A percentile compares a stretch with the other conserved stretches of the same genome.
These are phyloP conservation scores for Sporisorium graminicola DNA, from an alignment of 1,284 basidiomycete genomes.

Conservation along the genomic window DNA sequence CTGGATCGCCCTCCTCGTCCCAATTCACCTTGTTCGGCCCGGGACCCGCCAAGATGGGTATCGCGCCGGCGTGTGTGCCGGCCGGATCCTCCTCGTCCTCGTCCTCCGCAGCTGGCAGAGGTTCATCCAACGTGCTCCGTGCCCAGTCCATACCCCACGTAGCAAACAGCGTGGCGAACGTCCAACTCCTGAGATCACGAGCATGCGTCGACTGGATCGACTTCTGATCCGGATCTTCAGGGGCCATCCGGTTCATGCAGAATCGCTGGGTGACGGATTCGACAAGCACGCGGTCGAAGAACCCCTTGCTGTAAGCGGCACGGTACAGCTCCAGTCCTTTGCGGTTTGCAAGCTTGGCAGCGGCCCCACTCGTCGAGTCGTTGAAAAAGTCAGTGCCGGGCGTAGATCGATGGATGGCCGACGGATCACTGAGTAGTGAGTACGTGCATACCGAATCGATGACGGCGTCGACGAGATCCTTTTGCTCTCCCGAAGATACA, in stretches of 20 bases:
- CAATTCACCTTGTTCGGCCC: conserved; percentile 46
- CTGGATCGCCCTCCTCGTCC: conserved; percentile 54
- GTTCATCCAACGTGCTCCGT: conserved; percentile 53
- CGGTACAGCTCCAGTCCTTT: conserved; percentile 31
- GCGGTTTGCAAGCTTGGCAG: neutral
- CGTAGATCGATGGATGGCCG: conserved; percentile 38
- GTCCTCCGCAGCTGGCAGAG: conserved; percentile 11
- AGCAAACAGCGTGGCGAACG: conserved; percentile 50
- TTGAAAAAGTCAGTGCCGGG: conserved; percentile 49
- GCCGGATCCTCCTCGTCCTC: conserved; percentile 7
- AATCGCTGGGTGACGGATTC: conserved; percentile 43
- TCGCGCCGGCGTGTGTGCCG: neutral
- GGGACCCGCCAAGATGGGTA: conserved; percentile 25
- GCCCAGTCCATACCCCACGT: conserved; percentile 63
- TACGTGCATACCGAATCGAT: conserved; percentile 60
- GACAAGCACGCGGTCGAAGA: conserved; percentile 40
- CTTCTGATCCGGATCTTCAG: conserved; percentile 58
- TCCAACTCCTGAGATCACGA: conserved; percentile 47
- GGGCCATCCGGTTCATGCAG: conserved; percentile 29
- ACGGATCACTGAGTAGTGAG: conserved; percentile 45
- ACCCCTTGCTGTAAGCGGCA: conserved; percentile 33
- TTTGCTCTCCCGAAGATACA: conserved; percentile 49
- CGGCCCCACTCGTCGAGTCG: neutral
- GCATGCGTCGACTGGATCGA: conserved; percentile 46
- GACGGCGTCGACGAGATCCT: conserved; percentile 51